Base-by-base conservation (phyloP, 176 grass and related monocot genomes). In the Musa acuminata region DNA sequence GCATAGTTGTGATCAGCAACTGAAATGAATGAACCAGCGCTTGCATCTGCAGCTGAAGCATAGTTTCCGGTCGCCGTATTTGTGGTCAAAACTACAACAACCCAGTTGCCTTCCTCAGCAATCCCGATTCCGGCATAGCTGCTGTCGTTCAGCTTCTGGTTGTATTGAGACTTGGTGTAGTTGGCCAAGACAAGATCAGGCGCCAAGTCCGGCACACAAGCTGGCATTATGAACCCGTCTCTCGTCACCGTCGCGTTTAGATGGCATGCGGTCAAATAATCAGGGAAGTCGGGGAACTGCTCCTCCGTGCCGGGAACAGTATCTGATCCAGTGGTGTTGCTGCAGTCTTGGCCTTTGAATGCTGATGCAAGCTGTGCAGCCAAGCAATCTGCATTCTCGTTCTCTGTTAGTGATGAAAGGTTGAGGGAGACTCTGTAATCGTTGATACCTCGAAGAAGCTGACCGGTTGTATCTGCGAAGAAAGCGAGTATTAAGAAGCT, bases 161-260 rank as follows among this genome's bases (percentile, higher is more conserved):
- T 91, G 77, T 99, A 95, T 57, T 92, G 96, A 0, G 96, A 89
- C 76, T 91, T 84, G 62, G 96, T 99, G 85, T 85, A 99, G 87
- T 99, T 99, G 75, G 91, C 71, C 12, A 99, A 84, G 53, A 99
- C 86, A 9, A 92, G 52, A 72, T 74, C 88, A 3, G 86, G 72
- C 13, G 68, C 81, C 13, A 95, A 80, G 2, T 84, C 86, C 0
- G 84, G 91, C 3, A 99, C 87, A 12, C 96, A 99, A 9, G 86
- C 96, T 1, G 91, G 96, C 88, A 99, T 87, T 71, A 99, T 75
- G 60, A 83, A 78, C 0, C 84, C 91, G 65, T 99, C 91, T 67
- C 76, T 72, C 9, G 91, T 99, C 60, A 92, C 91, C 2, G 91
- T 91, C 0, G 82, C 86, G 29, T 99, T 95, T 54, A 99, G 88